Evolutionary conservation across 768 basidiomycete genomes (phyloP), one percentile per base, ranked within the genome.

Genomic region (Boletellus emodensis): DNA sequence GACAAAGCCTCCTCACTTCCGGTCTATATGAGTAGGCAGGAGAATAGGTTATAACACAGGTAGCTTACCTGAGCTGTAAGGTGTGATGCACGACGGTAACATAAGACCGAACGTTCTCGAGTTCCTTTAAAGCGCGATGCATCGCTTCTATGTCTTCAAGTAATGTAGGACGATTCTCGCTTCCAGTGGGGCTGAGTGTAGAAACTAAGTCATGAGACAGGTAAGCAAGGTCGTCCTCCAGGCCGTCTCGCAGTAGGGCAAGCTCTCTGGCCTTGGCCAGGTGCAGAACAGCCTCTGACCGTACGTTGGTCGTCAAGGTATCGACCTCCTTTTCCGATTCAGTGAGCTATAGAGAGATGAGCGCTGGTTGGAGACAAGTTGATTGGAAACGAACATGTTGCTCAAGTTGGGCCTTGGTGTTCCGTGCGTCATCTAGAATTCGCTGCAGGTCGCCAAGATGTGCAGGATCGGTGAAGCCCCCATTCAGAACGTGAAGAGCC

Each of bases 141-240:
- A 94, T 68, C 0, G 75, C 79, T 62, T 95, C 90, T 52, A 97
- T 74, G 40, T 90, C 86, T 65, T 93, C 87, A 10, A 95, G 73
- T 5, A 98, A 70, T 0, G 85, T 90, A 4, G 84, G 73, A 38
- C 69, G 58, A n/a, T 64, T 69, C 10, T 76, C 74, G 39, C 72
- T 75, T 13, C 74, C 76, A 11, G 73, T 71, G 22, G 60, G 66
- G 40, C 58, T 57, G 26, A 80, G 56, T 3, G 79, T 72, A 1
- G 85, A 85, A 42, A 82, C 73, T 37, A 95, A 73, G 45, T 85
- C 81, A 44, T 75, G 70, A 5, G 81, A 80, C 26, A 95, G 70
- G 51, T 79, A 79, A 12, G 82, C 72, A 11, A 94, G 74, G 64
- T 93, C 86, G 61, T 95, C 92, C 14, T 82, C 78, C 17, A 94